phyloP scores from a whole-genome alignment of 495 filamentous ascomycete species.

The Pseudevernia furfuracea region DNA sequence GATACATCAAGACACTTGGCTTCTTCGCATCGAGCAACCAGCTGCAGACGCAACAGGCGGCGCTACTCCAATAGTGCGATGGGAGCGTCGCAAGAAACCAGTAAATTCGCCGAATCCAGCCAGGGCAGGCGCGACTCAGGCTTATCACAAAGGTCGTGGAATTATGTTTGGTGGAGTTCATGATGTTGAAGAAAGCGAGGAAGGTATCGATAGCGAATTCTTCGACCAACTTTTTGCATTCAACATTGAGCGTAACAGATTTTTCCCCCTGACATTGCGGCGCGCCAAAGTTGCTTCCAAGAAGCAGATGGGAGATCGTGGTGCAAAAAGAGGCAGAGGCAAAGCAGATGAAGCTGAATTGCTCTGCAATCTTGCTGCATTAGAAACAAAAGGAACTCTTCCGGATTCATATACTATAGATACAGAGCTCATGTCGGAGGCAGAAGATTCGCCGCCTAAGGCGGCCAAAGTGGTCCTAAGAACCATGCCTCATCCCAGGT shows the following conservation, averaged over 20 bases:
- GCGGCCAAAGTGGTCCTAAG: constrained; percentile 48
- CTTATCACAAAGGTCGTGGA: constrained; percentile 83
- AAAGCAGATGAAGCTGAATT: constrained; percentile 87
- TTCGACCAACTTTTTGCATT: constrained; percentile 84
- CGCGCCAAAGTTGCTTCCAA: constrained; percentile 56
- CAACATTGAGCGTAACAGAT: constrained; percentile 90
- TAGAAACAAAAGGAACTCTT: constrained; percentile 60
- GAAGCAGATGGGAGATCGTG: constrained; percentile 50
- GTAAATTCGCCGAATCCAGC: constrained; percentile 79
- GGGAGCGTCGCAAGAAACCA: constrained; percentile 89
- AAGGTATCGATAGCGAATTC: constrained; percentile 93
- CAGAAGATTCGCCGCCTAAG: constrained; percentile 49
- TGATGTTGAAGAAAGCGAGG: constrained; percentile 87
- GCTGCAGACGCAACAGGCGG: constrained; percentile 47
- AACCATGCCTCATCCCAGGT: constrained; percentile 78
- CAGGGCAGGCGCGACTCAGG: constrained; percentile 83
- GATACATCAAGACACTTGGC: constrained; percentile 92
- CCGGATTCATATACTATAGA: constrained; percentile 52
- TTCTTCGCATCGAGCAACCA: constrained; percentile 72
- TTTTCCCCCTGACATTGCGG: constrained; percentile 73
- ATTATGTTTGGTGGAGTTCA: constrained; percentile 93
- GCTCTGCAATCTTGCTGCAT: constrained; percentile 68
- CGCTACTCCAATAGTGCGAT: constrained; percentile 63
- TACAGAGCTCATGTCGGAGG: constrained; percentile 34
- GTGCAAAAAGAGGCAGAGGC: constrained; percentile 55